A percentile compares a stretch with the other conserved stretches of the same genome.
These are phyloP conservation scores for Fusarium devonianum DNA, from an alignment of 2,329 filamentous ascomycete genomes.

Conservation along the genomic window DNA sequence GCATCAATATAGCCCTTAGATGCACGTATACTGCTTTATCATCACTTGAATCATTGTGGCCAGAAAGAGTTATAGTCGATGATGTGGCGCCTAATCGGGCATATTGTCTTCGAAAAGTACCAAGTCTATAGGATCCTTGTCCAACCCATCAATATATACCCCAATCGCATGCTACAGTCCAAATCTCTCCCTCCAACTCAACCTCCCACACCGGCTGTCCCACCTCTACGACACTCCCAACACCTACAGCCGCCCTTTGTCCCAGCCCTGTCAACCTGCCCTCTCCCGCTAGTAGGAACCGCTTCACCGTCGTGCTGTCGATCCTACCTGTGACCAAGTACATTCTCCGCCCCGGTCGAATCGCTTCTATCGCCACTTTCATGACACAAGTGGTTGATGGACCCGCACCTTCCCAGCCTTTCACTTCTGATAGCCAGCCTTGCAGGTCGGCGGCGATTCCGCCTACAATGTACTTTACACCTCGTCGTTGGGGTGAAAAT, in stretches of 20 bases:
- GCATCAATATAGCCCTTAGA: no score
- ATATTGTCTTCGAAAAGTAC: background rate
- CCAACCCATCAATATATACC: conserved; percentile 28
- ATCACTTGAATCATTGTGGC: no score
- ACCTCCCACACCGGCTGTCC: conserved; percentile 51
- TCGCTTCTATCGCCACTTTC: conserved; percentile 43
- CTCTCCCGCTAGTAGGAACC: conserved; percentile 49
- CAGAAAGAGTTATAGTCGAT: no score
- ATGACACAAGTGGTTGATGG: conserved; percentile 23
- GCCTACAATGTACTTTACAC: conserved; percentile 46
- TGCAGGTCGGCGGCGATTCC: conserved; percentile 52
- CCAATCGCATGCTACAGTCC: conserved; percentile 53
- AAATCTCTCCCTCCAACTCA: conserved; percentile 43
- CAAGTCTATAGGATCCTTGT: background rate
- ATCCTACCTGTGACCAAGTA: conserved; percentile 42
- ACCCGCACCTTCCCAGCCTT: conserved; percentile 43
- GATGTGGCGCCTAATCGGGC: background rate
- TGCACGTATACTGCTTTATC: no score
- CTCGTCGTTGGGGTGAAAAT: conserved; percentile 49
- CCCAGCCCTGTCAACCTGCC: conserved; percentile 49
- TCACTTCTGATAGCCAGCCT: conserved; percentile 52
- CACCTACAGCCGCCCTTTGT: conserved; percentile 37
- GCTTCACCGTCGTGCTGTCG: conserved; percentile 6
- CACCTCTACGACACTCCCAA: conserved; percentile 46
- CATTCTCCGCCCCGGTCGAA: conserved; percentile 46